phyloP scores from a whole-genome alignment of 768 basidiomycete species.

The Lentinus brumalis region DNA sequence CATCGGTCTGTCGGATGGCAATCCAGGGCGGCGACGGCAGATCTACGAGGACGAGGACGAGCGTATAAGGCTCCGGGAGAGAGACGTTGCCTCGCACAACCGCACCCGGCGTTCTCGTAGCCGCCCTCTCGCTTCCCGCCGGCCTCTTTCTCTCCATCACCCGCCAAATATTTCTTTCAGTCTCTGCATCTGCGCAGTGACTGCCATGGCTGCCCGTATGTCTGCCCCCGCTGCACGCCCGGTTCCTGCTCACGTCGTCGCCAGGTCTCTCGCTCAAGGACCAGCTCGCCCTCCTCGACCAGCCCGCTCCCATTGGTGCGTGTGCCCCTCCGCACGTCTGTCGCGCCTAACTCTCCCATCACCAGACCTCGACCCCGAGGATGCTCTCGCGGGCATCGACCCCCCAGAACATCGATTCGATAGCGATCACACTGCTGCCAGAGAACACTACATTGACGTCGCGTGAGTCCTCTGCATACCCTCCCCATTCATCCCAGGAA shows the following conservation, averaged over 20 bases:
- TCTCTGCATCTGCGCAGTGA: not conserved
- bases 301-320: slow-evolving; percentile 68
- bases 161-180: not conserved
- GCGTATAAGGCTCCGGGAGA: slow-evolving; percentile 17
- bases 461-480: slow-evolving; percentile 53
- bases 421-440: slow-evolving; percentile 37
- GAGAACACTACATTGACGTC: slow-evolving; percentile 85
- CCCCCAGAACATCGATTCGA: slow-evolving; percentile 42
- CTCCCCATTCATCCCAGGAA: not conserved
- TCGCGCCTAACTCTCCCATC: slow-evolving; percentile 14
- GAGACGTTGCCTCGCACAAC: not conserved
- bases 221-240: slow-evolving; percentile 3
- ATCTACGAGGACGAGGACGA: not conserved
- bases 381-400: slow-evolving; percentile 50
- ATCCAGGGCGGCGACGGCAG: slow-evolving; percentile 28
- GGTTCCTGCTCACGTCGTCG: slow-evolving; percentile 1
- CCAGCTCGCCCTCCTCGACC: slow-evolving; percentile 80
- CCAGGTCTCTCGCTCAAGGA: slow-evolving; percentile 66
- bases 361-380: slow-evolving; percentile 78
- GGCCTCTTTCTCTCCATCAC: slow-evolving; percentile 5
- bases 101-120: not conserved
- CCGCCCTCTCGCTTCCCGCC: slow-evolving; percentile 5
- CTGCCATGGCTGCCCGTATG: slow-evolving; percentile 23
- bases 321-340: slow-evolving; percentile 9
- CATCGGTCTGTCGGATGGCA: slow-evolving; percentile 22